A percentile compares a stretch with the other conserved stretches of the same genome.
These are phyloP conservation scores for Wickerhamiella occidentalis DNA, from an alignment of 805 yeast genomes.

Conservation along the genomic window DNA sequence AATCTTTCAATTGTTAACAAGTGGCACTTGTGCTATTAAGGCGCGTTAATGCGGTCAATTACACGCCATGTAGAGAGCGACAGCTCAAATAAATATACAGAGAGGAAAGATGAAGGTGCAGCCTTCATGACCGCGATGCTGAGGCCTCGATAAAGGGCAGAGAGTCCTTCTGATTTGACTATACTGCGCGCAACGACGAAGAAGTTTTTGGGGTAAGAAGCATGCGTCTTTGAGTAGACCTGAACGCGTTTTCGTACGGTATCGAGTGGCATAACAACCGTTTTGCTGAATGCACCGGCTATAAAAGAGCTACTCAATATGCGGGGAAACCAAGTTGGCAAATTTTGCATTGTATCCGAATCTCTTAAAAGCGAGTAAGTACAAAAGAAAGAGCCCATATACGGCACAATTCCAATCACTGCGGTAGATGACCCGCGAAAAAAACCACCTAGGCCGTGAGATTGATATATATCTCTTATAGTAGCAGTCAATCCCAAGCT, in stretches of 20 bases:
- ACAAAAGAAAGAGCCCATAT: slow-evolving; percentile 54
- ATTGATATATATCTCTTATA: slow-evolving; percentile 26
- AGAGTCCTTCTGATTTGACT: slow-evolving; percentile 43
- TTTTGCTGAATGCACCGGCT: slow-evolving; percentile 69
- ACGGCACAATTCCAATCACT: slow-evolving; percentile 50
- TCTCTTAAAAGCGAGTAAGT: slow-evolving; percentile 19
- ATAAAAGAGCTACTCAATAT: slow-evolving; percentile 44
- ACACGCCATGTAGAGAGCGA: slow-evolving; percentile 16
- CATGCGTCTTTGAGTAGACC: slow-evolving; percentile 32
- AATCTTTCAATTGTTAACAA: neutral
- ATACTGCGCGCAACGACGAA: slow-evolving; percentile 30
- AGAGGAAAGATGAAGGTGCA: slow-evolving; percentile 57
- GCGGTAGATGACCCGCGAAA: slow-evolving; percentile 40
- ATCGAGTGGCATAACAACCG: slow-evolving; percentile 73
- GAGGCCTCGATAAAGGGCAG: slow-evolving; percentile 66
- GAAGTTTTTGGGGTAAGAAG: slow-evolving; percentile 21
- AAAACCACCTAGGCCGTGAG: slow-evolving; percentile 38
- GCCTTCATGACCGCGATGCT: slow-evolving; percentile 59
- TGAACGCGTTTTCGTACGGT: slow-evolving; percentile 69
- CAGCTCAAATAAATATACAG: slow-evolving; percentile 52
- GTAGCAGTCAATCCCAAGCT: slow-evolving; percentile 23
- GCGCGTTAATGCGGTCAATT: neutral
- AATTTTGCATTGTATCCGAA: neutral
- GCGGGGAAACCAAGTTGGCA: slow-evolving; percentile 14
- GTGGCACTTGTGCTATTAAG: too few relatives aligned